Evolutionary conservation across 768 basidiomycete species (phyloP), one percentile per base, ranked within the genome.

Genomic region (Lepiota venenata): DNA sequence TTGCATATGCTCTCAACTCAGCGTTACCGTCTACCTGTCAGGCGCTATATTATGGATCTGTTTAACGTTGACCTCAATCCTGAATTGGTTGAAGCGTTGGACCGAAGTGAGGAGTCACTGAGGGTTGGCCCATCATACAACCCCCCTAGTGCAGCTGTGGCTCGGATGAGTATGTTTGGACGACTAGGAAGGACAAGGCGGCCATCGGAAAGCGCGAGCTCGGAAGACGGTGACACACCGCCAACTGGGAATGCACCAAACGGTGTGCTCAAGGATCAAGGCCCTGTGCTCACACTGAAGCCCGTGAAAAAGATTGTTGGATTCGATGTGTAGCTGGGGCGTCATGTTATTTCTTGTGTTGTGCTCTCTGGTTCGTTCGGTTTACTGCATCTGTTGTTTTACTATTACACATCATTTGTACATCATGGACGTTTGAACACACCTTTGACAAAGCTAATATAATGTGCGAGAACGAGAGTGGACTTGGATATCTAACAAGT

Each of bases 41-140:
- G 96, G 43, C 80, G 91, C 52, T 98, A 94, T 67, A 87, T 98
- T 58, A 69, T 98, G 56, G 96, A 99, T 56, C 76, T 98, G 5
- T 99, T 99, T 76, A 88, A 87, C 62, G 72, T 95, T 49, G 86
- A 88, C 38, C 70, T 97, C 48, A 82, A 90, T 60, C 73, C 74
- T 37, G 79, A 84, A 39, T 70, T 86, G 36, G 79, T 87, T 39
- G 71, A 71, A 47, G 71, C 74, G 20, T 72, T 93, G 29, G 71
- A 71, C 16, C 80, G 80, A 25, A 80, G 76, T 41, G 79, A 79
- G 1, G 67, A 73, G 39, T 66, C 73, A 9, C 72, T 90, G 42
- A 77, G 76, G 56, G 78, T 66, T 1, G 66, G 66, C 4, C 64
- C 68, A 1, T 65, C 66, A 4, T 67, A 73, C 54, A 75, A 73